These are phyloP conservation scores for Atkinsonella hypoxylon DNA, from an alignment of 2,329 filamentous ascomycete species.

Conservation along the genomic window DNA sequence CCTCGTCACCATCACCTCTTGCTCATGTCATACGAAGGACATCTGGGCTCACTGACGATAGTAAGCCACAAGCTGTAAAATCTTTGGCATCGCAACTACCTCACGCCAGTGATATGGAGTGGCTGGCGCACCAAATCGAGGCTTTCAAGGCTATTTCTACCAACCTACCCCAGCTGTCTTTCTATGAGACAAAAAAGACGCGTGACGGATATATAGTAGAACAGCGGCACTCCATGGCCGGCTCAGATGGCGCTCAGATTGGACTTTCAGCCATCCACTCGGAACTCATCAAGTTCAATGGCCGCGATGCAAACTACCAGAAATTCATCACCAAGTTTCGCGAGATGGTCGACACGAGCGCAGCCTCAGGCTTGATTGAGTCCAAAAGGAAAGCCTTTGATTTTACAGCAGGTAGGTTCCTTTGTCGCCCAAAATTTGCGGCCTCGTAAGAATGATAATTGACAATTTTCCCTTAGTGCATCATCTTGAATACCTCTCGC, in stretches of 20 bases:
- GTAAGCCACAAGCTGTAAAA: not conserved
- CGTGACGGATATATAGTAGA: conserved; percentile 14
- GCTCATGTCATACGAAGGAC: conserved; percentile 15
- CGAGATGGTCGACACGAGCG: conserved; percentile 11
- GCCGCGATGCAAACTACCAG: conserved; percentile 14
- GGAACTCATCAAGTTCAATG: conserved; percentile 14
- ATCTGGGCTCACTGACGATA: conserved; percentile 8
- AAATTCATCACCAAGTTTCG: conserved; percentile 13
- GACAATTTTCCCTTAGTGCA: conserved; percentile 5
- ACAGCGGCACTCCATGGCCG: conserved; percentile 13
- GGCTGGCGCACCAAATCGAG: conserved; percentile 17
- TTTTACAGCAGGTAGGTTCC: conserved; percentile 8
- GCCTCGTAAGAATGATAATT: not conserved
- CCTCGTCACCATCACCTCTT: conserved; percentile 14
- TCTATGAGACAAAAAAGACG: conserved; percentile 16
- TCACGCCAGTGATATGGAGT: conserved; percentile 11
- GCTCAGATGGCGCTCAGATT: conserved; percentile 15
- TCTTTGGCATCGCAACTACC: conserved; percentile 5
- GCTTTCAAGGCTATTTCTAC: conserved; percentile 15
- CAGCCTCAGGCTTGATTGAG: conserved; percentile 9
- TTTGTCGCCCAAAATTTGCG: too few species aligned
- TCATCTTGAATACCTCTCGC: conserved; percentile 10
- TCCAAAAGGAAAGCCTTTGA: conserved; percentile 12
- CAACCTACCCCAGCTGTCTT: conserved; percentile 13
- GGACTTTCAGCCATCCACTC: conserved; percentile 13